Percentiles rank a stretch among this genome's conserved stretches.
These are phyloP conservation scores for Deuterostichococcus epilithicus DNA, from an alignment of 139 green algal genomes.

Conservation along the genomic window DNA sequence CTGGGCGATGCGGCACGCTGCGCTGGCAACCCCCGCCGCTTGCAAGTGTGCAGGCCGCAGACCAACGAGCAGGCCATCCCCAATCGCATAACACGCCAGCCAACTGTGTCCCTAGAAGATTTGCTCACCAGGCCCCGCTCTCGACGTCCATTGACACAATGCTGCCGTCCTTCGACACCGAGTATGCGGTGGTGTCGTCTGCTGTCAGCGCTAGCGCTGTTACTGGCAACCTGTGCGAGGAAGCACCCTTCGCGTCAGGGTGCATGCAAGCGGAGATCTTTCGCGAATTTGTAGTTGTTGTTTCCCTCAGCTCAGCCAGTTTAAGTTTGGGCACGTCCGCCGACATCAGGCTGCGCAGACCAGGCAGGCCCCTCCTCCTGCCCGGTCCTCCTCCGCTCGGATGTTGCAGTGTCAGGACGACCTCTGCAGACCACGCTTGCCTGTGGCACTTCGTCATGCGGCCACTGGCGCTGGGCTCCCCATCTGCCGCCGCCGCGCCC, in stretches of 20 bases:
- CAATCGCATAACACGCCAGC: not conserved
- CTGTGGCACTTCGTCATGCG: conserved; percentile 36
- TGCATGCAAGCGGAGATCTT: not conserved
- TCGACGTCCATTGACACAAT: conserved; percentile 77
- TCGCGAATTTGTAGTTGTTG: not conserved
- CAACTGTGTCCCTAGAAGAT: not conserved
- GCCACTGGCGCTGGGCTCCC: conserved; percentile 17
- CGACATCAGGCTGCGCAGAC: not conserved
- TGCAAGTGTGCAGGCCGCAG: not conserved
- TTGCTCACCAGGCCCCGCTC: conserved; percentile 29
- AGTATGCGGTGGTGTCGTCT: conserved; percentile 69
- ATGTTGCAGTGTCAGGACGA: not conserved
- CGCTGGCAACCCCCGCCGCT: too few relatives aligned
- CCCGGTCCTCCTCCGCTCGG: not conserved
- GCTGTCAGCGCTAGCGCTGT: conserved; percentile 68
- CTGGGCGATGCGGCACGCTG: too few relatives aligned
- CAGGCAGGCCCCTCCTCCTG: not conserved
- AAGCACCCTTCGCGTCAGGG: not conserved
- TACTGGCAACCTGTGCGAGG: conserved; percentile 40
- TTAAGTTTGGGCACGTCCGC: not conserved
- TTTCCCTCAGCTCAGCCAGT: not conserved
- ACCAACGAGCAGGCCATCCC: not conserved
- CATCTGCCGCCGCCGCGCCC: conserved; percentile 6
- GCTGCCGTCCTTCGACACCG: conserved; percentile 77
- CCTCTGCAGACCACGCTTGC: not conserved